These are phyloP conservation scores for Lentinula guzmanii DNA, from an alignment of 768 basidiomycete genomes.

Conservation along the genomic window DNA sequence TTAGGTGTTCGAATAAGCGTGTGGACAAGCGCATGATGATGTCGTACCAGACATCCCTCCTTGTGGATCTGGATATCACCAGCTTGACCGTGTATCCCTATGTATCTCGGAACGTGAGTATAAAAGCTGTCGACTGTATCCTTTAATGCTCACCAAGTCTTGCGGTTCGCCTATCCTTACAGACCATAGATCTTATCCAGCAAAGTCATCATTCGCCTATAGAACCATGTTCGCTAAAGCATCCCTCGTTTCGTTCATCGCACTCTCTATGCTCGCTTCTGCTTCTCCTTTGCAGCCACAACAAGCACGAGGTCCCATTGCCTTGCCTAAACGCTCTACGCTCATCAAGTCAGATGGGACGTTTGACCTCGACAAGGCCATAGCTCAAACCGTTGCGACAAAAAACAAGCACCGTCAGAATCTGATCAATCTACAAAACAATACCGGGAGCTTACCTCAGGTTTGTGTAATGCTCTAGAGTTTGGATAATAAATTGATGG, in stretches of 20 bases:
- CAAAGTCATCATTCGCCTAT: too few relatives aligned
- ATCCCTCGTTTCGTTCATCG: neutral
- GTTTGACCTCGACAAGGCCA: conserved; percentile 14
- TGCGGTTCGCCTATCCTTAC: too few relatives aligned
- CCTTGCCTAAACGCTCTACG: conserved; percentile 6
- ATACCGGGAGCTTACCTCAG: conserved; percentile 9
- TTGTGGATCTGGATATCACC: neutral
- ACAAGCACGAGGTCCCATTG: conserved; percentile 2
- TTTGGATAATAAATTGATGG: neutral
- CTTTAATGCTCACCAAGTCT: too few relatives aligned
- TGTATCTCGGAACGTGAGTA: too few relatives aligned
- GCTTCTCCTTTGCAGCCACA: neutral
- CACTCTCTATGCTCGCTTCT: neutral
- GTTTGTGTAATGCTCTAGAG: neutral
- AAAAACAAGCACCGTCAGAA: conserved; percentile 21
- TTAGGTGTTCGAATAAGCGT: too few relatives aligned
- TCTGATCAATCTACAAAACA: conserved; percentile 15
- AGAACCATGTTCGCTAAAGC: neutral
- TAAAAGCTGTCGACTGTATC: too few relatives aligned
- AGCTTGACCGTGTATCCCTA: too few relatives aligned
- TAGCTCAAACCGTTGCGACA: conserved; percentile 9
- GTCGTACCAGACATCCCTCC: too few relatives aligned
- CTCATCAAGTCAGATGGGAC: conserved; percentile 14
- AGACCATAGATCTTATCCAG: too few relatives aligned
- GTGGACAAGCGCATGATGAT: too few relatives aligned